These are phyloP conservation scores for Esteya vermicola DNA, from an alignment of 2,329 filamentous ascomycete genomes.

Conservation along the genomic window DNA sequence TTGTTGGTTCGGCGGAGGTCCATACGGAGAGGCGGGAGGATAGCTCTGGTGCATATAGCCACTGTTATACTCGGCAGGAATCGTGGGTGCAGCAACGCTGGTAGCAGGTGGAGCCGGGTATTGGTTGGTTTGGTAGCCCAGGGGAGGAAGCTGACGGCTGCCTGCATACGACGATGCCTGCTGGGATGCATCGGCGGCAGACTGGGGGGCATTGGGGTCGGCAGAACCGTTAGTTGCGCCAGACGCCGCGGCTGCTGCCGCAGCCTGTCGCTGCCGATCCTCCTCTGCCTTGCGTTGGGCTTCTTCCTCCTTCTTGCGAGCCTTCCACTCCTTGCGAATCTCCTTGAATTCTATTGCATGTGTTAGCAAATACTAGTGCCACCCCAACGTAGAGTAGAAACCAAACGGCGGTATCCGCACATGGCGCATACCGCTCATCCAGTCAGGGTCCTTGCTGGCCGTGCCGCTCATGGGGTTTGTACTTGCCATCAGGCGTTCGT, in stretches of 20 bases:
- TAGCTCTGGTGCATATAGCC: constrained; percentile 44
- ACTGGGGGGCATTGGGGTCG: constrained; percentile 36
- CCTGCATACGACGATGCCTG: constrained; percentile 40
- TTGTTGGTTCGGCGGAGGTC: constrained; percentile 38
- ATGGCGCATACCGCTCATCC: too few species aligned
- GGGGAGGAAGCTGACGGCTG: constrained; percentile 57
- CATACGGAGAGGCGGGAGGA: constrained; percentile 44
- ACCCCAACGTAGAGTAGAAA: too few species aligned
- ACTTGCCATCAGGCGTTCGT: constrained; percentile 89
- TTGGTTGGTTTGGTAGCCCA: constrained; percentile 54
- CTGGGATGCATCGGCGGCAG: constrained; percentile 35
- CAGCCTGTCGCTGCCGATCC: constrained; percentile 52
- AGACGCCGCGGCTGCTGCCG: constrained; percentile 36
- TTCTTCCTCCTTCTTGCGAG: constrained; percentile 98
- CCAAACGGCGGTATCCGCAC: too few species aligned
- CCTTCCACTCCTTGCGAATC: constrained; percentile 86
- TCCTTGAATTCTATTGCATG: constrained; percentile 85
- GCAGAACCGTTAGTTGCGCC: constrained; percentile 36
- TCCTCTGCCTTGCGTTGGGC: constrained; percentile 79
- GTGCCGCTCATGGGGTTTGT: too few species aligned
- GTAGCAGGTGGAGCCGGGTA: constrained; percentile 50
- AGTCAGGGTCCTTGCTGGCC: too few species aligned
- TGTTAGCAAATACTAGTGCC: too few species aligned
- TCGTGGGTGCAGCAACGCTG: constrained; percentile 38
- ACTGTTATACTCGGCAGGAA: constrained; percentile 38